Evolutionary conservation across 441 rosid species (phyloP).

Genomic region (Syzygium malaccense): DNA sequence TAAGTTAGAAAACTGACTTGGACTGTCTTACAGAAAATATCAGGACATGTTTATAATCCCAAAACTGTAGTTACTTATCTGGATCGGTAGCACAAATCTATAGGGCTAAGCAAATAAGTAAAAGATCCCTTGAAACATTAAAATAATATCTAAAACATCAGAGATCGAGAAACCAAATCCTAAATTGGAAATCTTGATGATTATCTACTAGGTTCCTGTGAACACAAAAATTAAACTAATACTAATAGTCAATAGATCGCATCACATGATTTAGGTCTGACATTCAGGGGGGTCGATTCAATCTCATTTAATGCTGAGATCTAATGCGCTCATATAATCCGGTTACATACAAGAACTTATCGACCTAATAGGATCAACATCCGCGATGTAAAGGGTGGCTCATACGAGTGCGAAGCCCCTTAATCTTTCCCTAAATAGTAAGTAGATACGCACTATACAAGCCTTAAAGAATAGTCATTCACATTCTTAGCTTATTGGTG

Average conservation of each 20-base stretch:
- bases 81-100: not conserved
- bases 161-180: not conserved
- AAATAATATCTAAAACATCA: not conserved
- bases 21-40: not conserved
- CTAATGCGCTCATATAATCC: not conserved
- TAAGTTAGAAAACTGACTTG: not conserved
- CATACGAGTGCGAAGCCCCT: not conserved
- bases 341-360: not conserved
- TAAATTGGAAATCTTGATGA: not conserved
- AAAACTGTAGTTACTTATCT: not conserved
- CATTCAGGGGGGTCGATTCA: not conserved
- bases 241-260: not conserved
- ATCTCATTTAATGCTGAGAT: not conserved
- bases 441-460: not conserved
- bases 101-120: not conserved
- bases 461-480: not conserved
- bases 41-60: not conserved
- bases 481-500: not conserved
- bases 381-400: not conserved
- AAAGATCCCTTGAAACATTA: not conserved
- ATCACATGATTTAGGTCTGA: not conserved
- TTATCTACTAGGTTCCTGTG: not conserved
- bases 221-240: not conserved
- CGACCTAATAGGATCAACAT: not conserved
- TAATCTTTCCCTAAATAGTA: not conserved